phyloP scores from a whole-genome alignment of 129 eudicot genomes.

The Helichrysum umbraculigerum region DNA sequence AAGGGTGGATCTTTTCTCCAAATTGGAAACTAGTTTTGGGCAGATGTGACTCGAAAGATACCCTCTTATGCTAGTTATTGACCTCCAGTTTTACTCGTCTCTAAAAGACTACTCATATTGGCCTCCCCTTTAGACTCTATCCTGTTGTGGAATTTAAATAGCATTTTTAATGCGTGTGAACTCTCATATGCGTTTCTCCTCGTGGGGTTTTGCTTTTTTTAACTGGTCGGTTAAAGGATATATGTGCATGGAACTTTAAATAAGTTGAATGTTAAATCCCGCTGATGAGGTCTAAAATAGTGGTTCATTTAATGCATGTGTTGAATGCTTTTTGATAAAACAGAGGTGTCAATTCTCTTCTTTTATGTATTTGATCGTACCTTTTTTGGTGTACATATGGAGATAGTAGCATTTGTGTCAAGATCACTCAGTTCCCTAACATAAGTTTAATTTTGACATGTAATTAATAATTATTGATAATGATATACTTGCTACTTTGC shows the following conservation, averaged over 20 bases:
- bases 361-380: neutral
- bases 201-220: neutral
- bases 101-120: neutral
- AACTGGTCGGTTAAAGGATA: neutral
- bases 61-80: conserved; percentile 13
- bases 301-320: neutral
- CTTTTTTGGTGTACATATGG: neutral
- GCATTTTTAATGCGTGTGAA: neutral
- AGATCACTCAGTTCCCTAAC: neutral
- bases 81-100: neutral
- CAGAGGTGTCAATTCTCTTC: neutral
- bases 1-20: conserved; percentile 1
- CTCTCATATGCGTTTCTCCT: neutral
- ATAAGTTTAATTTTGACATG: neutral
- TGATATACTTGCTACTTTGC: too few species aligned
- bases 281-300: neutral
- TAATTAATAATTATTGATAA: too few species aligned
- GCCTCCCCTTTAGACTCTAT: neutral
- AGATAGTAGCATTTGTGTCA: neutral
- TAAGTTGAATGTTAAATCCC: neutral
- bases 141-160: neutral
- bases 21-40: neutral
- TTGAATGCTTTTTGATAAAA: neutral
- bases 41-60: neutral
- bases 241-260: neutral